Conservation (phyloP, 352 stramenopile genomes). For the Pythium periplocum region DNA sequence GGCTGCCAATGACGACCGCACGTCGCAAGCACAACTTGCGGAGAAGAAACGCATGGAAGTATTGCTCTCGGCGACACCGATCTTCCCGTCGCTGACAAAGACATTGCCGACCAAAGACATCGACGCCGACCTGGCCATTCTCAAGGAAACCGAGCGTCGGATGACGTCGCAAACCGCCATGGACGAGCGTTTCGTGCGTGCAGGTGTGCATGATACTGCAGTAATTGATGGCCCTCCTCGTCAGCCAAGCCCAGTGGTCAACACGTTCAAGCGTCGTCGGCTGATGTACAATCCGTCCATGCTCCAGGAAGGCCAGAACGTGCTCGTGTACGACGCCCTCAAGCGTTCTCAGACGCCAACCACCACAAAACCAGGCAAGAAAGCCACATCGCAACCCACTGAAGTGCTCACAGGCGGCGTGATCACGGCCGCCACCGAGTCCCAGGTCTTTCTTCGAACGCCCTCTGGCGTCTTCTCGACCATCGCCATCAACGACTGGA, state of each 20-base stretch:
- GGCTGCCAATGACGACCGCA: slow-evolving; percentile 4
- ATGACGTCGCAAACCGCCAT: background rate
- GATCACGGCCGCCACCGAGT: slow-evolving; percentile 41
- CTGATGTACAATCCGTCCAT: slow-evolving; percentile 41
- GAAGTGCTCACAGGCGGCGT: slow-evolving; percentile 32
- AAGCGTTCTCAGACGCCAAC: background rate
- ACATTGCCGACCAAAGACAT: slow-evolving; percentile 27
- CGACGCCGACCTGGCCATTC: slow-evolving; percentile 35
- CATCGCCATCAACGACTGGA: slow-evolving; percentile 41
- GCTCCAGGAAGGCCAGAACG: slow-evolving; percentile 53
- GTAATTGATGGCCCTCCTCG: background rate
- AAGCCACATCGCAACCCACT: background rate
- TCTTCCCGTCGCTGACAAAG: slow-evolving; percentile 43
- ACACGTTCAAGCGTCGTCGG: slow-evolving; percentile 15
- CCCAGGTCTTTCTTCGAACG: slow-evolving; percentile 39
- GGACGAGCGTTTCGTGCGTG: background rate
- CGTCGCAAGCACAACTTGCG: slow-evolving; percentile 25
- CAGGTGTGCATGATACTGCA: too few relatives aligned
- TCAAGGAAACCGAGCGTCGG: background rate
- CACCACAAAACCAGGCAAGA: background rate
- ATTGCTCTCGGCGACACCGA: slow-evolving; percentile 37
- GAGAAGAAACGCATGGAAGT: slow-evolving; percentile 56
- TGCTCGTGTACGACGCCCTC: slow-evolving; percentile 32
- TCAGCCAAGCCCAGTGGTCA: background rate
- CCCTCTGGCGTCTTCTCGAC: slow-evolving; percentile 30